Evolutionary conservation across 2,329 filamentous ascomycete species (phyloP), one percentile per base, ranked within the genome.

Genomic region (Plenodomus biglobosus): DNA sequence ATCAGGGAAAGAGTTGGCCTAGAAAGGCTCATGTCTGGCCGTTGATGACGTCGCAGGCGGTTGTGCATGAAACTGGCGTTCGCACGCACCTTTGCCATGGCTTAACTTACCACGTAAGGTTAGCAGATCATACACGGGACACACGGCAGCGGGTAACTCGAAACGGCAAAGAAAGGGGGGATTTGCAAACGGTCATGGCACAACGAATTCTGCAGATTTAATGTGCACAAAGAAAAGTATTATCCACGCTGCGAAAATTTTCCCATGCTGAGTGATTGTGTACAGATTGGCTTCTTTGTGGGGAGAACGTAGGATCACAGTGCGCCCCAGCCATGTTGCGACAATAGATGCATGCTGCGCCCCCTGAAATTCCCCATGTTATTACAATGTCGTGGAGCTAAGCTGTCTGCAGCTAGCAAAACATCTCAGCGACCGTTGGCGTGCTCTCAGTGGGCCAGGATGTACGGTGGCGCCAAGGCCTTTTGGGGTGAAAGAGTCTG

Each of bases 311-410:
- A n/a, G n/a, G n/a, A n/a, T n/a, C n/a, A n/a, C n/a, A n/a, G n/a
- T n/a, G n/a, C n/a, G n/a, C n/a, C n/a, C n/a, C n/a, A n/a, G n/a
- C 22, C 5, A 11, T 24, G 11, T 24, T 24, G 22, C 22, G 22
- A 24, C 22, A 24, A 11, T 11, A 24, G 5, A 11, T 24, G 22
- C 22, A 6, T 32, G 27, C 18, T 37, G 35, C 16, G 35, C 35
- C 64, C 66, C 65, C 64, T 67, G 65, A 68, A 69, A 60, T 66
- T 69, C 57, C 68, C 68, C 66, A 58, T 61, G 54, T 67, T 66
- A 68, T 67, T 66, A 63, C n/a, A 49, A 34, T 64, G 61, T 58
- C 58, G 50, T 39, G 6, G 4, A 38, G 48, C 58, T 55, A 55
- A 15, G 1, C 64, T 43, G 10, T 21, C 46, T 37, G 21, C 37